phyloP scores from a whole-genome alignment of 2,329 filamentous ascomycete species.

The Talaromyces sp. region DNA sequence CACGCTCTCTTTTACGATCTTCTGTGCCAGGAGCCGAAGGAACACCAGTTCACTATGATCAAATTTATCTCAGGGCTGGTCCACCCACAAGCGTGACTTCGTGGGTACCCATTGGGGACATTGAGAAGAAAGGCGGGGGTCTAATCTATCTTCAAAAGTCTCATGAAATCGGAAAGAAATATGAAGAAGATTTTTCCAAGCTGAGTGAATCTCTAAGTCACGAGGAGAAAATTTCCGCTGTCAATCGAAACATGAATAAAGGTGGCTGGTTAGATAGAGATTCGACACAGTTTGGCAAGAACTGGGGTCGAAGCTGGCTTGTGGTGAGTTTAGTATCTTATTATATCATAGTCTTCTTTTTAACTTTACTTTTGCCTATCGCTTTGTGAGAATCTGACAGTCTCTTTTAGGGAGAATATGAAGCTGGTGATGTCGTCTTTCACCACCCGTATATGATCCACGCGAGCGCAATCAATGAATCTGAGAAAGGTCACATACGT shows the following conservation, averaged over 20 bases:
- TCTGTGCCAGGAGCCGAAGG: neutral
- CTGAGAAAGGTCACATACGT: neutral
- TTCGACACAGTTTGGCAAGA: neutral
- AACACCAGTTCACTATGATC: neutral
- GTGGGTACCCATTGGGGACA: slow-evolving; percentile 54
- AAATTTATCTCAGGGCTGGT: slow-evolving; percentile 51
- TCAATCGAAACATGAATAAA: neutral
- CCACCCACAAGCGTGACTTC: slow-evolving; percentile 52
- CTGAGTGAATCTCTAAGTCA: neutral
- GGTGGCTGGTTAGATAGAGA: neutral
- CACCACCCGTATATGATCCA: neutral
- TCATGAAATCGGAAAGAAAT: neutral
- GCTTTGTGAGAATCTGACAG: too few species aligned
- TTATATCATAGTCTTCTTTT: too few species aligned
- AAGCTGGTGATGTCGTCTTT: neutral
- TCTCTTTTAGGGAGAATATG: neutral
- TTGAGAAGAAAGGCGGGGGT: slow-evolving; percentile 51
- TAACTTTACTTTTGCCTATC: too few species aligned
- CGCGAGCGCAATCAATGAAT: neutral
- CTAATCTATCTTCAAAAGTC: neutral
- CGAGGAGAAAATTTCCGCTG: neutral
- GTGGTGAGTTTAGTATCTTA: too few species aligned
- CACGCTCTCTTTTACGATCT: neutral
- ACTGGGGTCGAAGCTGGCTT: neutral
- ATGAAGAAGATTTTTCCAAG: neutral